Conservation (phyloP, 768 basidiomycete species). For the Suillus tomentosus region DNA sequence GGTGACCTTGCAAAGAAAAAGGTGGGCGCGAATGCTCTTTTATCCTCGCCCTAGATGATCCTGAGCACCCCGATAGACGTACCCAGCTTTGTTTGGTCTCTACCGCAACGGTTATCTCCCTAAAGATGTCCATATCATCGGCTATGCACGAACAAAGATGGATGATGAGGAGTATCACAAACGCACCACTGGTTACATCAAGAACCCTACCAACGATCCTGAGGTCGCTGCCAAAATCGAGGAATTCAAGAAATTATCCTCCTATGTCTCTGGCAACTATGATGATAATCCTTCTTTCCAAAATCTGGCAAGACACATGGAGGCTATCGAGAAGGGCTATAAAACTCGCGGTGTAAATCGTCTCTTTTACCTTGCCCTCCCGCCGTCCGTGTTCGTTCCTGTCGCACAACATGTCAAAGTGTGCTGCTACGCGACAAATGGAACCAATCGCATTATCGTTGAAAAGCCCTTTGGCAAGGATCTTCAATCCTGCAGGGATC, state of each 20-base stretch:
- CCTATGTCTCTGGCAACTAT: conserved; percentile 88
- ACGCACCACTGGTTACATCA: conserved; percentile 84
- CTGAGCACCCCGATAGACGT: conserved; percentile 58
- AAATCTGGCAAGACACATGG: conserved; percentile 72
- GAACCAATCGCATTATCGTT: conserved; percentile 90
- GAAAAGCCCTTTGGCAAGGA: conserved; percentile 99
- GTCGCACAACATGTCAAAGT: conserved; percentile 84
- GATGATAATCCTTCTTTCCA: conserved; percentile 82
- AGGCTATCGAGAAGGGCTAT: conserved; percentile 76
- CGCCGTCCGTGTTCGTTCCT: conserved; percentile 93
- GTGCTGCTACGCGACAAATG: conserved; percentile 71
- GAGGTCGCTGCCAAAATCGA: conserved; percentile 64
- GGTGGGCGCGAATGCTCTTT: conserved; percentile 41
- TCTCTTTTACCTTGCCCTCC: conserved; percentile 95
- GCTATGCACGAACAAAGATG: conserved; percentile 98
- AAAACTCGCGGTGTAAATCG: conserved; percentile 69
- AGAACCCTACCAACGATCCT: conserved; percentile 65
- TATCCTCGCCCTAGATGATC: conserved; percentile 46
- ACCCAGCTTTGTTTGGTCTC: conserved; percentile 92
- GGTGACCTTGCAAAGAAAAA: conserved; percentile 99
- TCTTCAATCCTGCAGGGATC: conserved; percentile 75
- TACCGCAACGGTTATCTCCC: conserved; percentile 82
- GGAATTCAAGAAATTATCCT: conserved; percentile 78
- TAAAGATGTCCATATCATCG: conserved; percentile 83
- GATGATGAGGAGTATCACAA: conserved; percentile 80